Conservation (phyloP, 345 rosid species). For the Melaleuca quinquenervia region DNA sequence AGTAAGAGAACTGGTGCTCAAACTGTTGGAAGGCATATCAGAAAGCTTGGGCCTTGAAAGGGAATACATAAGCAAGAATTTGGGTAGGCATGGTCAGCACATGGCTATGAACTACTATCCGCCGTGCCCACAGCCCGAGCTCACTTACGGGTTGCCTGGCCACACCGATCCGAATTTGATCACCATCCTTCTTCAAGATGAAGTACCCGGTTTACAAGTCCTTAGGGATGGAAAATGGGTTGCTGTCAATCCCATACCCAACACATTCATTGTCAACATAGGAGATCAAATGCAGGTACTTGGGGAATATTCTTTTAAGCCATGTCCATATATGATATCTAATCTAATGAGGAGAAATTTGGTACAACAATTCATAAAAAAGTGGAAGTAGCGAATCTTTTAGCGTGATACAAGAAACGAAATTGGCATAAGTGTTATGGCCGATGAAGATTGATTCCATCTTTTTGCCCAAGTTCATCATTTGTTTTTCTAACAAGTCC, state of each 20-base stretch:
- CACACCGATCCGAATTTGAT: constrained; percentile 66
- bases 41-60: constrained; percentile 64
- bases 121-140: constrained; percentile 71
- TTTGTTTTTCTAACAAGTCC: background rate
- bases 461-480: background rate
- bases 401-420: background rate
- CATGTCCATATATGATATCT: background rate
- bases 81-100: constrained; percentile 63
- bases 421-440: background rate
- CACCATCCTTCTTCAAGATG: constrained; percentile 76
- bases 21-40: constrained; percentile 59
- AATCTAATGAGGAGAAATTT: background rate
- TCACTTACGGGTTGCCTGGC: constrained; percentile 67
- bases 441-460: background rate
- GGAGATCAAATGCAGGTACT: constrained; percentile 66
- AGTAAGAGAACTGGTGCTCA: constrained; percentile 34
- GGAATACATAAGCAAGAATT: constrained; percentile 21
- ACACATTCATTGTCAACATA: constrained; percentile 55
- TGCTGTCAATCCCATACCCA: constrained; percentile 50
- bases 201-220: constrained; percentile 71
- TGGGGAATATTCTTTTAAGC: background rate
- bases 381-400: background rate
- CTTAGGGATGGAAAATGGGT: constrained; percentile 56
- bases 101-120: constrained; percentile 88
- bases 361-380: background rate